A percentile compares a stretch with the other conserved stretches of the same genome.
Conservation (phyloP, 352 stramenopile species). For the Globisporangium abappressorium region DNA sequence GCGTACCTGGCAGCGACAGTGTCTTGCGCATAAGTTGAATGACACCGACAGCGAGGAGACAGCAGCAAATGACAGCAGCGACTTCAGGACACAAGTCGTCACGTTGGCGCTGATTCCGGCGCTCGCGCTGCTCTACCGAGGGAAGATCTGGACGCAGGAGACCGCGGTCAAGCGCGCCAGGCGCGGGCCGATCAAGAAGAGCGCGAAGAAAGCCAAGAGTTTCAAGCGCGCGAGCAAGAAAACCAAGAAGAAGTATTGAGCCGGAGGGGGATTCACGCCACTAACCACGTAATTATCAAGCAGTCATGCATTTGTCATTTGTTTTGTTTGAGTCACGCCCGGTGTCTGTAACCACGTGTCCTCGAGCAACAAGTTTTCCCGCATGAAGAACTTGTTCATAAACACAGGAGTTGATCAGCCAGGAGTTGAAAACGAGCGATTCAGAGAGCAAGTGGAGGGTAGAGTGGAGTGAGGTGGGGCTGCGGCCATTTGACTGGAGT, state of each 20-base stretch:
- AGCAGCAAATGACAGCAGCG: too few relatives aligned
- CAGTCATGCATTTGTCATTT: not conserved
- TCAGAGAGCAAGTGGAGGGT: too few relatives aligned
- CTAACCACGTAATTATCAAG: not conserved
- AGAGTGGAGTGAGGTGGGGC: too few relatives aligned
- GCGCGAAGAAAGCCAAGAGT: conserved; percentile 8
- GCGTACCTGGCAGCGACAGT: conserved; percentile 15
- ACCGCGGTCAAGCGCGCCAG: conserved; percentile 14
- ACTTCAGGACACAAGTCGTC: not conserved
- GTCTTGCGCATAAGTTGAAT: conserved; percentile 2
- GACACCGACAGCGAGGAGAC: not conserved
- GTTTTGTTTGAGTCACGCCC: not conserved
- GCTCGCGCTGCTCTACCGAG: conserved; percentile 12
- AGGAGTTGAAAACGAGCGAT: too few relatives aligned
- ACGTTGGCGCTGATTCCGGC: not conserved
- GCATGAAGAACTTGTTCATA: too few relatives aligned
- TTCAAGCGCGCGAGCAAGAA: conserved; percentile 11
- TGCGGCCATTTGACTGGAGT: not conserved
- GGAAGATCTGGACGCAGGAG: conserved; percentile 19
- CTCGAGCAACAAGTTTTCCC: too few relatives aligned
- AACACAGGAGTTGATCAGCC: too few relatives aligned
- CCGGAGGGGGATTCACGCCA: not conserved
- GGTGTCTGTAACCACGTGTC: too few relatives aligned
- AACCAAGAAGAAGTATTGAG: conserved; percentile 6
- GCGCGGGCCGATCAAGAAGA: conserved; percentile 12